Base-by-base conservation (phyloP, 2,329 filamentous ascomycete genomes). In the Tympanopsis confertula region DNA sequence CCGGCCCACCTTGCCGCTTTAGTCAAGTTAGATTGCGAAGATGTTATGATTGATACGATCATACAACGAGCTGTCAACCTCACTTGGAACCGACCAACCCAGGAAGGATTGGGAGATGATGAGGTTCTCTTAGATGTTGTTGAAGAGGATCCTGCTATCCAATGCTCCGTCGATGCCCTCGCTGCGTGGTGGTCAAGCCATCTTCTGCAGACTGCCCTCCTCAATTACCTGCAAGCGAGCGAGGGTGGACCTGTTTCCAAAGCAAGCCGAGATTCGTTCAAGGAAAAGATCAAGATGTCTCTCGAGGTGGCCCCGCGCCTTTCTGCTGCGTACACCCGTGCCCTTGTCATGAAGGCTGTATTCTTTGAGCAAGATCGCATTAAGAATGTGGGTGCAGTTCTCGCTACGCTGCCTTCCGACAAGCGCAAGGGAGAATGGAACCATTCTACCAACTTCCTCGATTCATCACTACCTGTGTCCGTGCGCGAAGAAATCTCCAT, bases 171-270 rank as follows among this genome's bases (percentile, higher is more conserved):
- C 14, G 74, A 80, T 50, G 73, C 72, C 13, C 63, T 80, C 40
- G 74, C 74, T 5, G 71, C 75, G 10, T 79, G 75, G 75, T 77
- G 69, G 56, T 76, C 74, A 1, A 74, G 71, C 39, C 62, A 66
- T 29, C 57, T 66, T 18, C 53, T 78, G 39, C 70, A 71, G 45
- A 63, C 63, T 38, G 69, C 68, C 4, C 59, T 79, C 7, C 56
- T 66, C 7, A 53, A 55, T 17, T 66, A 63, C 13, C 55, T 74
- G 3, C 64, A 68, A 36, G 57, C 61, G 12, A 55, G 62, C 29
- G 62, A 62, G 38, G 58, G 58, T 13, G 55, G 53, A 13, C 57
- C 57, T 10, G 51, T 56, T 10, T 59, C 47, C 35, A 55, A 51
- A 42, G 46, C 46, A 39, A 53, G 47, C 44, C 56, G 53, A 20